A percentile compares a stretch with the other conserved stretches of the same genome.
Conservation (phyloP, 495 filamentous ascomycete genomes). For the Xylaria curta region DNA sequence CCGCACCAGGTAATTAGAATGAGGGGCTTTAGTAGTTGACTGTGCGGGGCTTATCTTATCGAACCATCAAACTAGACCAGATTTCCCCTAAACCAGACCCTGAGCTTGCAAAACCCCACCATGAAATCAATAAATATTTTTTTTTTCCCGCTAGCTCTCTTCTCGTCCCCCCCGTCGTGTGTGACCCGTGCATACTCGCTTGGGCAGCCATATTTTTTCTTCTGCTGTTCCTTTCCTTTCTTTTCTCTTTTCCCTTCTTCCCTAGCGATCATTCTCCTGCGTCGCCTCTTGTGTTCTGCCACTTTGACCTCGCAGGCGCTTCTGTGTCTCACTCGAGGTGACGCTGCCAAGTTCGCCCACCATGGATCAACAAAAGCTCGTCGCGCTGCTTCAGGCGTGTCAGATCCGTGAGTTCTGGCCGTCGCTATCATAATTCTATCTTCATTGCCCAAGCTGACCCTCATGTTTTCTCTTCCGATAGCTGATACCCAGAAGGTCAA, state of each 20-base stretch:
- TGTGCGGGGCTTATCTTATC: slow-evolving; percentile 27
- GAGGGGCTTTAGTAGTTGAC: not conserved
- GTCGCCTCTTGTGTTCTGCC: slow-evolving; percentile 8
- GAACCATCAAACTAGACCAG: not conserved
- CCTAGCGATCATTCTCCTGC: slow-evolving; percentile 1
- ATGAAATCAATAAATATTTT: slow-evolving; percentile 26
- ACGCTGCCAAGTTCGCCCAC: slow-evolving; percentile 13
- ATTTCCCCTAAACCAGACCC: not conserved
- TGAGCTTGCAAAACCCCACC: slow-evolving; percentile 22
- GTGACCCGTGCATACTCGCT: slow-evolving; percentile 20
- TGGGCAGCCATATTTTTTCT: slow-evolving; percentile 16
- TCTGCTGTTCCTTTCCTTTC: not conserved
- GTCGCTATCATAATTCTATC: not conserved
- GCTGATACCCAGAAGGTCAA: slow-evolving; percentile 84
- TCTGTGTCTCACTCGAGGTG: slow-evolving; percentile 14
- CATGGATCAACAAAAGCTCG: slow-evolving; percentile 79
- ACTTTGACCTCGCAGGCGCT: slow-evolving; percentile 18
- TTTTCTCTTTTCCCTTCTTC: not conserved
- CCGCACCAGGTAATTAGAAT: not conserved
- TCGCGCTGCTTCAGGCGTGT: slow-evolving; percentile 75
- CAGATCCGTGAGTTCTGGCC: slow-evolving; percentile 68
- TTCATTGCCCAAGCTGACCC: slow-evolving; percentile 23
- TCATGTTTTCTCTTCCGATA: slow-evolving; percentile 39
- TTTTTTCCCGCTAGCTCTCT: slow-evolving; percentile 17
- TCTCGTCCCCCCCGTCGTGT: slow-evolving; percentile 5